Base-by-base conservation (phyloP, 2,329 filamentous ascomycete species). In the Lecanicillium sp. region DNA sequence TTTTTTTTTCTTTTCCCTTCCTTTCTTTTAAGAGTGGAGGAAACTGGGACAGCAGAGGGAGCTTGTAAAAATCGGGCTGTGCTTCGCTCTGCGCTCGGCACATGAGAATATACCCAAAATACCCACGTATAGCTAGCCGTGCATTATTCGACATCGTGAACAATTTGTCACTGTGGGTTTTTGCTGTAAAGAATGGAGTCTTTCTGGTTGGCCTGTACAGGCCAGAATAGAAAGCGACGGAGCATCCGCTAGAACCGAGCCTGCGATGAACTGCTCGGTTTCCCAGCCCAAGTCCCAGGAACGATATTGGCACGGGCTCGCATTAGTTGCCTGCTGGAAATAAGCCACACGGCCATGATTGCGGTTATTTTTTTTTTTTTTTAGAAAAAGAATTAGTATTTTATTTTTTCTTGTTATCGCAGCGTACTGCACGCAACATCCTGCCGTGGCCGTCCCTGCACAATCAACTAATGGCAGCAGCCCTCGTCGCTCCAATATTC, bases 211-310 rank as follows among this genome's bases (percentile, higher is more conserved):
- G n/a, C n/a, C n/a, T n/a, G n/a, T n/a, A n/a, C n/a, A n/a, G n/a
- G n/a, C n/a, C n/a, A n/a, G n/a, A n/a, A n/a, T n/a, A n/a, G 36
- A 23, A 15, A 39, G 36, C 36, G 21, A 39, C 36, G 36, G 36
- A 20, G 36, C 23, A 23, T 1, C 20, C 20, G 17, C 14, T 24
- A n/a, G n/a, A n/a, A n/a, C 19, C 23, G 20, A 38, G 20, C 36
- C 12, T 6, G 21, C 21, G 36, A 26, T 26, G 36, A 39, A 39
- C 36, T 15, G 36, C 21, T 24, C 36, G 36, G 36, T 20, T 39
- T n/a, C n/a, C n/a, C 36, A 39, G 36, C 30, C 36, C 21, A 7
- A 3, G 21, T 14, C 36, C n/a, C 20, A n/a, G 20, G 21, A 26
- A 39, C 21, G 21, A 39, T 39, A 4, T 15, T 3, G 8, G 30